Evolutionary conservation across 1,284 basidiomycete species (phyloP), one percentile per base, ranked within the genome.

Genomic region (Tylopilus orsonianus): DNA sequence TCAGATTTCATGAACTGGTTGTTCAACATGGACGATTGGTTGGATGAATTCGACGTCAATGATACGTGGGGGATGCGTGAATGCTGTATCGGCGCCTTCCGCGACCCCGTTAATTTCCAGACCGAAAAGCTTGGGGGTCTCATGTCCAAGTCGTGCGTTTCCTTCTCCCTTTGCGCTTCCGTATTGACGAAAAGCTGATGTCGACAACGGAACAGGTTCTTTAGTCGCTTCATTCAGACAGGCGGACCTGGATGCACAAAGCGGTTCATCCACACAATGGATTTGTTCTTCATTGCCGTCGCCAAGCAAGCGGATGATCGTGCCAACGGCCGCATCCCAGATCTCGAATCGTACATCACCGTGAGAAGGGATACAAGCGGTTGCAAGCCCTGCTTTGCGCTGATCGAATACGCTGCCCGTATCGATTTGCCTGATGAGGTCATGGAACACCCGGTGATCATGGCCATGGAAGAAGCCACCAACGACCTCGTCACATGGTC

Each of bases 401-500:
- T 81, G 7, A 78, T 81, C 38, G 80, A 83, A 69, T 80, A 81
- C 58, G 75, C 71, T 14, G 69, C 74, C 12, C 73, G 69, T 18
- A 77, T 83, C 41, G 78, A 83, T 53, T 64, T 83, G 27, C 81
- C 82, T 0, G 76, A 81, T 37, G 71, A 65, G 49, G 76, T 83
- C 26, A 72, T 73, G 53, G 71, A 77, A 16, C 72, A 83, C 61
- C 75, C 76, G 6, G 60, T 73, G 40, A 76, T 84, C 42, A 64
- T 67, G 54, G 72, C 76, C 23, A 71, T 84, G 53, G 74, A 76
- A 52, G 73, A 79, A 53, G 64, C 71, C 27, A 72, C 79, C 19
- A 81, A 81, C 51, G 82, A 83, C 50, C 69, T 83, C 41, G 75
- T 81, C 35, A 76, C 77, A 32, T 80, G 80, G 78, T 79, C 77